Evolutionary conservation across 108 stramenopile species (phyloP), one percentile per base, ranked within the genome.

Genomic region (Epithemia pelagica): DNA sequence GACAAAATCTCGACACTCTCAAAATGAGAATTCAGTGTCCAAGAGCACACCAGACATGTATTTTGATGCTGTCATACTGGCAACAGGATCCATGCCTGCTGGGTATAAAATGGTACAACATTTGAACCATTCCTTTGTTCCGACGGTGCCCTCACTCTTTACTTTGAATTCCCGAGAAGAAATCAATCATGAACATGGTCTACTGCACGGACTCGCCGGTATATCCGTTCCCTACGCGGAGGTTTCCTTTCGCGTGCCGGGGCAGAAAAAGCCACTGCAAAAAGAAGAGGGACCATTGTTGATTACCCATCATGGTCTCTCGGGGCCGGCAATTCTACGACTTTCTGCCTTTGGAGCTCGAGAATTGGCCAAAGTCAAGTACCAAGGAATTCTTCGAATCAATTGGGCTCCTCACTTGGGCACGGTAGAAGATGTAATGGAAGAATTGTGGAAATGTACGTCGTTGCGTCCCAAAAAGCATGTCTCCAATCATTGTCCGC

Each of bases 321-420:
- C 92, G 28, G 96, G 96, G 2, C 96, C 96, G 20, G 95, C 95
- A n/a, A 79, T 84, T 5, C 63, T 97, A 60, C 78, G 91, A 30
- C 62, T 97, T 24, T 94, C 92, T n/a, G 95, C 96, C 8, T 97
- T 97, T 74, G 90, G 78, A 18, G 95, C 95, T 8, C 64, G 89
- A 70, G 89, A 91, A 67, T 90, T 96, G 54, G 55, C 78, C 32
- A 75, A 81, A 28, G 64, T 79, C n/a, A 75, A 77, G 30, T 95
- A 95, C 66, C 70, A 74, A 67, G 82, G 82, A 24, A 65, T 71
- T 23, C 73, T 95, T 19, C 70, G 53, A 8, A 56, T 93, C 58
- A 76, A 93, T 62, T 91, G 79, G 82, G 80, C 72, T 25, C 75
- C 75, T 3, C 59, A 58, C 0, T 54, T 79, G 1, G 73, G 78